Evolutionary conservation across 1,284 basidiomycete species (phyloP), one percentile per base, ranked within the genome.

Genomic region (Fistulina hepatica): DNA sequence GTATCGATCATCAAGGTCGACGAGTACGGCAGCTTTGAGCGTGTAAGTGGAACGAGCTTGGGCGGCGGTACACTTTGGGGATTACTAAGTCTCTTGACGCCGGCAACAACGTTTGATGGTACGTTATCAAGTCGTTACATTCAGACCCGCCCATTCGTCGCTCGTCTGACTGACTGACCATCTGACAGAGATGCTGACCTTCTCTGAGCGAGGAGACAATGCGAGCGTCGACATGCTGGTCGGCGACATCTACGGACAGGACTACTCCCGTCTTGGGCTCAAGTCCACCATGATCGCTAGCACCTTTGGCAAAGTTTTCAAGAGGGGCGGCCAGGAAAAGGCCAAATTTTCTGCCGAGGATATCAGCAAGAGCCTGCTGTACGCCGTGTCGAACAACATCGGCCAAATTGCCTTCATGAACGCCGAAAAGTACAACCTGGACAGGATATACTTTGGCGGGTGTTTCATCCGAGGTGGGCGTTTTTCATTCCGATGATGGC

Each of bases 381-480:
- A 97, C 59, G 94, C 93, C 12, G 79, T 99, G 44, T 92, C 88
- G 49, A 99, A 99, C 64, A 99, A 99, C 60, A 99, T 99, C 51
- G 95, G 95, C 5, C 95, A 99, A 61, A 97, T 99, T 64, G 95
- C 95, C 42, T 97, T 94, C 63, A 97, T 99, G 94, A 98, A 98
- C 55, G 95, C 95, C 34, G 95, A 98, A 60, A 97, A 98, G 69
- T 97, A 97, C 59, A 84, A 90, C 45, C 63, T 99, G 41, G 90
- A 97, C 53, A 78, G 89, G 52, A 97, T 99, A 49, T 99, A 97
- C 66, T 99, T 98, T 69, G 92, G 94, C 11, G 95, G 95, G 3
- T 97, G 89, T 62, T 99, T 98, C 63, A 98, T 99, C 59, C 77
- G 95, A 67, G 94, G 92, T 89, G 53, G n/a, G 55, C 21, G 25